Percentiles rank a stretch among this genome's conserved stretches.
phyloP scores from a whole-genome alignment of 495 filamentous ascomycete genomes.

The Achaetomiella virescens region DNA sequence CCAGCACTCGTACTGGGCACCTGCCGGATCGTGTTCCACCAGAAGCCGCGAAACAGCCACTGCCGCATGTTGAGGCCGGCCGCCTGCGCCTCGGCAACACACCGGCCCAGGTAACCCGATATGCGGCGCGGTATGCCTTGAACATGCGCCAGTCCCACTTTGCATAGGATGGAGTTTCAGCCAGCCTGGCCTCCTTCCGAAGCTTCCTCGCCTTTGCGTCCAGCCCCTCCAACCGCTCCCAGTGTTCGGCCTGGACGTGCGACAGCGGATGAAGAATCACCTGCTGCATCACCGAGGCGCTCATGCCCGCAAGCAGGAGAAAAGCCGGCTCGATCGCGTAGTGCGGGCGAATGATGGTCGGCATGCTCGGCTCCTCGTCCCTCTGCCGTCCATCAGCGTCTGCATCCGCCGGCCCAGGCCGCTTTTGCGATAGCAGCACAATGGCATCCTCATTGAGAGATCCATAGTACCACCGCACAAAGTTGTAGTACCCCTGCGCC shows the following conservation, averaged over 20 bases:
- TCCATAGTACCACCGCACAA: constrained; percentile 72
- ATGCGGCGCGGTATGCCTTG: constrained; percentile 64
- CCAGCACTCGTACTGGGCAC: constrained; percentile 87
- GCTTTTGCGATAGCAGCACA: constrained; percentile 35
- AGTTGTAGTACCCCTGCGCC: constrained; percentile 75
- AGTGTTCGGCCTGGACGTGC: constrained; percentile 70
- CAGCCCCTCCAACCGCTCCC: constrained; percentile 69
- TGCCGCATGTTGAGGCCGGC: constrained; percentile 55
- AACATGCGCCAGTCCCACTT: constrained; percentile 48
- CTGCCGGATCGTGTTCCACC: constrained; percentile 67
- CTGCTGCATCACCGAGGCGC: constrained; percentile 72
- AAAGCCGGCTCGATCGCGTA: constrained; percentile 81
- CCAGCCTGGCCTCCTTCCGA: constrained; percentile 16
- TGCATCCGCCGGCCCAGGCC: constrained; percentile 23
- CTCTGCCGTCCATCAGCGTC: constrained; percentile 6
- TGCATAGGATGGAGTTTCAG: constrained; percentile 10
- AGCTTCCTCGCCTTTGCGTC: constrained; percentile 55
- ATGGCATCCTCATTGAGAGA: constrained; percentile 41
- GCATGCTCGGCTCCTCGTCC: constrained; percentile 16
- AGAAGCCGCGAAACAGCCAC: constrained; percentile 76
- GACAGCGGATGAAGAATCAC: constrained; percentile 70
- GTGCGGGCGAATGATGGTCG: constrained; percentile 67
- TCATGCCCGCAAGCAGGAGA: constrained; percentile 67
- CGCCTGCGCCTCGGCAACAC: constrained; percentile 52
- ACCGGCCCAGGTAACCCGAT: constrained; percentile 67